A percentile compares a stretch with the other conserved stretches of the same genome.
phyloP scores from a whole-genome alignment of 495 filamentous ascomycete genomes.

The Talaromyces thailandensis region DNA sequence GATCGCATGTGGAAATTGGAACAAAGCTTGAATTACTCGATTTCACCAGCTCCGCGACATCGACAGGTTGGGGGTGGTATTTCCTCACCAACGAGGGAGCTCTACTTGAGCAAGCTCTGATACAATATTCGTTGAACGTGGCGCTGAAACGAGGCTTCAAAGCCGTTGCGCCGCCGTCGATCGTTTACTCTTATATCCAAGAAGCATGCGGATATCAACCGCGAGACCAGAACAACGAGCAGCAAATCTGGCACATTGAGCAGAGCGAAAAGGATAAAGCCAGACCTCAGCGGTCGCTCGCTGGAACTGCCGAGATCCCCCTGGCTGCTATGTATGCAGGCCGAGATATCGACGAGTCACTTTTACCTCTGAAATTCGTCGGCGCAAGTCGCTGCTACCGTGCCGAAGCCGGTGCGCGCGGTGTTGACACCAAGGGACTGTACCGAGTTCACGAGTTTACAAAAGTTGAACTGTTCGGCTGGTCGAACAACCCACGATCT shows the following conservation, averaged over 20 bases:
- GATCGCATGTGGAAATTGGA: conserved; percentile 79
- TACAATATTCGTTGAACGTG: conserved; percentile 71
- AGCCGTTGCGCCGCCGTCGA: conserved; percentile 71
- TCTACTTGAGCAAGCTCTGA: conserved; percentile 81
- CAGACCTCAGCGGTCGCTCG: conserved; percentile 62
- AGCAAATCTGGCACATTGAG: conserved; percentile 75
- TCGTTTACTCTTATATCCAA: conserved; percentile 88
- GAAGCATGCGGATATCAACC: conserved; percentile 89
- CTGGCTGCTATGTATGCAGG: conserved; percentile 85
- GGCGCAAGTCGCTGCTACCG: conserved; percentile 84
- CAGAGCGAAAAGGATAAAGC: conserved; percentile 51
- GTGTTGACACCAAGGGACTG: conserved; percentile 83
- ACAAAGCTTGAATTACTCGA: conserved; percentile 72
- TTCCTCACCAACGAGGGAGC: conserved; percentile 83
- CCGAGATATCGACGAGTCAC: conserved; percentile 47
- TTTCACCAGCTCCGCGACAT: conserved; percentile 66
- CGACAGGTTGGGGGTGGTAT: conserved; percentile 96
- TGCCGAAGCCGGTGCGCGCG: conserved; percentile 85
- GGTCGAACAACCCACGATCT: conserved; percentile 44
- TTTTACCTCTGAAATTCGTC: conserved; percentile 69
- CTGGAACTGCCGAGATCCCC: conserved; percentile 90
- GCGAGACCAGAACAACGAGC: conserved; percentile 80
- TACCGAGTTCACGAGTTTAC: conserved; percentile 99
- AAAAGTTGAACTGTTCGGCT: conserved; percentile 95
- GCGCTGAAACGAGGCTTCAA: conserved; percentile 64